A percentile compares a stretch with the other conserved stretches of the same genome.
Conservation (phyloP, 106 monocot genomes). For the Dendrobium nobile region DNA sequence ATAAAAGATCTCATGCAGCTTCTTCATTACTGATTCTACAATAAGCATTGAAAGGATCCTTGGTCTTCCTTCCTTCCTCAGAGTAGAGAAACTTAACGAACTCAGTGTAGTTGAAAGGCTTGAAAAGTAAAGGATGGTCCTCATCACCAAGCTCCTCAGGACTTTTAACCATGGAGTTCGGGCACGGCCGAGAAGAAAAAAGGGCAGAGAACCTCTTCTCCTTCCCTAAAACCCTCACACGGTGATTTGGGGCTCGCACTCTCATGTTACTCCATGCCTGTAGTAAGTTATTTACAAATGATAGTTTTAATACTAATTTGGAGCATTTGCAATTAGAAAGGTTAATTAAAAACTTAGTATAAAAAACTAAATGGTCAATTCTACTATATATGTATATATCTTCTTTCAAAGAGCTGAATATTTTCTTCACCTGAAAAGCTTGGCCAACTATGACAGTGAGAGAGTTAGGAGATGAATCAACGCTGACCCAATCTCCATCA, state of each 20-base stretch:
- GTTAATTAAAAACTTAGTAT: too few species aligned
- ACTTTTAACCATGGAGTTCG: not conserved
- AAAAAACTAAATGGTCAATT: too few species aligned
- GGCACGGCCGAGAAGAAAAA: not conserved
- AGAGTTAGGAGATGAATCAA: constrained; percentile 17
- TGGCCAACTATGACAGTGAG: constrained; percentile 26
- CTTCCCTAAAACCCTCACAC: not conserved
- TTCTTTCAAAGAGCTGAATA: too few species aligned
- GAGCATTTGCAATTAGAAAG: not conserved
- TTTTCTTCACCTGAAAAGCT: constrained; percentile 8
- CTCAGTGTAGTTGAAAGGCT: not conserved
- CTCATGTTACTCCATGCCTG: constrained; percentile 5
- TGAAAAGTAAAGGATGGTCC: not conserved
- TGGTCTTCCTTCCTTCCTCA: not conserved
- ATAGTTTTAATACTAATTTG: not conserved
- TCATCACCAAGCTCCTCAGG: not conserved
- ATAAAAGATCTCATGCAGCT: too few species aligned
- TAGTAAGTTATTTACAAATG: not conserved
- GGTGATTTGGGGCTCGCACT: not conserved
- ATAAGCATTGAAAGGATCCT: not conserved
- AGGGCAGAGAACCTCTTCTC: not conserved
- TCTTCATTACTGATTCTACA: not conserved
- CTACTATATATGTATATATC: too few species aligned
- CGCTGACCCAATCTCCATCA: constrained; percentile 24
- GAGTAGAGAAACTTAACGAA: not conserved